Evolutionary conservation across 331 rosid genomes (phyloP).

Genomic region (Rhamnella rubrinervis): DNA sequence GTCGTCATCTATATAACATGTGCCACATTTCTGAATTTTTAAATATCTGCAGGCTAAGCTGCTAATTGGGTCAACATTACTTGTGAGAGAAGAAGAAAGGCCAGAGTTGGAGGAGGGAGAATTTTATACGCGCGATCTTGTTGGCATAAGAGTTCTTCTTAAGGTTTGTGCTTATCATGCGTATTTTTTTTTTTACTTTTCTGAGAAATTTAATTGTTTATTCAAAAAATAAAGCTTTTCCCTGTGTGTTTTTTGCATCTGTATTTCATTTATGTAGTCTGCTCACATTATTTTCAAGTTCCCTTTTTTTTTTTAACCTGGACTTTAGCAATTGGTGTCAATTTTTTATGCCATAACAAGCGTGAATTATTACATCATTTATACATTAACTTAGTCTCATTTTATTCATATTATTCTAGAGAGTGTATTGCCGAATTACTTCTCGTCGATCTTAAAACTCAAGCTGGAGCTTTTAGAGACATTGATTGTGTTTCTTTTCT

Average conservation of each 20-base stretch:
- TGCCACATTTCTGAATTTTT: constrained; percentile 22
- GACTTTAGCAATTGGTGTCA: background rate
- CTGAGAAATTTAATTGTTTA: background rate
- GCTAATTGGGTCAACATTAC: constrained; percentile 81
- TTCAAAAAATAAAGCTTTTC: no score
- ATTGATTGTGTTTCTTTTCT: constrained; percentile 31
- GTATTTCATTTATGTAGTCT: background rate
- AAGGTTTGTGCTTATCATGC: constrained; percentile 53
- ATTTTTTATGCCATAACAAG: background rate
- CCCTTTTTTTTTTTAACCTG: background rate
- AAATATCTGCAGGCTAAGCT: constrained; percentile 64
- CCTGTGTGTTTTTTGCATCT: background rate
- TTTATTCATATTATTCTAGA: background rate
- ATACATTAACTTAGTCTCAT: no score
- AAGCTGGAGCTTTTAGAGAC: constrained; percentile 7
- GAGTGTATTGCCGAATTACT: background rate
- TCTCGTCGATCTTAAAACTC: background rate
- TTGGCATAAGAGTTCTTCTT: constrained; percentile 80
- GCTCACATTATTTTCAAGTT: background rate
- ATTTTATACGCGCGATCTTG: constrained; percentile 78
- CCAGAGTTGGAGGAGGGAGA: constrained; percentile 86
- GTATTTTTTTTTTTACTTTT: background rate
- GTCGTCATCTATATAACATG: background rate
- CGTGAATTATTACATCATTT: background rate
- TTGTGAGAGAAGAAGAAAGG: constrained; percentile 80